phyloP scores from a whole-genome alignment of 495 filamentous ascomycete species.

The Neurospora intermedia region DNA sequence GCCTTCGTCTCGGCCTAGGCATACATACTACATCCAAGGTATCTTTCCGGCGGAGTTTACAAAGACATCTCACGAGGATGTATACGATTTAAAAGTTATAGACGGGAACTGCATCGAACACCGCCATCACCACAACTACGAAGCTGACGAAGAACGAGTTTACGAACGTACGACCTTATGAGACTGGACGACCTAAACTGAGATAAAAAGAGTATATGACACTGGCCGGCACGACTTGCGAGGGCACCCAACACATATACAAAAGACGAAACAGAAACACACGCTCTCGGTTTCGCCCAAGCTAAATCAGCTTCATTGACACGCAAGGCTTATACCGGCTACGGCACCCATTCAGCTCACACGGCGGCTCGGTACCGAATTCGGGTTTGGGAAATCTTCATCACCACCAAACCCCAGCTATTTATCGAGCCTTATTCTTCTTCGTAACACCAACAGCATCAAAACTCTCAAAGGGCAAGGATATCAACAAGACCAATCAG shows the following conservation, averaged over 20 bases:
- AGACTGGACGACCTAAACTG: background rate
- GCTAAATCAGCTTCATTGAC: background rate
- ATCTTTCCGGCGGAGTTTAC: background rate
- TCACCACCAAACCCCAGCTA: background rate
- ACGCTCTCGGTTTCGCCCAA: background rate
- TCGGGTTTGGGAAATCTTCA: background rate
- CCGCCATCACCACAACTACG: background rate
- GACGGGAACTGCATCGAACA: background rate
- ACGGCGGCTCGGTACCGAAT: background rate
- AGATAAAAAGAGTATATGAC: background rate
- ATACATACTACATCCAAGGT: background rate
- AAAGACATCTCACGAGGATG: background rate
- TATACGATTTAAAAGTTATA: background rate
- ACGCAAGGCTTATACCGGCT: background rate
- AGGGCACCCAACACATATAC: background rate
- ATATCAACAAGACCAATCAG: background rate
- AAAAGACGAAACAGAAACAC: background rate
- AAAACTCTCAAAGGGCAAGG: background rate
- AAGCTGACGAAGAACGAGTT: background rate
- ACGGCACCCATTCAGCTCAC: background rate
- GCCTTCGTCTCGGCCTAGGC: background rate
- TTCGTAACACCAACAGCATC: background rate
- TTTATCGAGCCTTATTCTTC: background rate
- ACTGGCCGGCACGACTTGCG: background rate
- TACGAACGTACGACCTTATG: background rate